Evolutionary conservation across 768 basidiomycete species (phyloP), one percentile per base, ranked within the genome.

Genomic region (Suillus hirtellus): DNA sequence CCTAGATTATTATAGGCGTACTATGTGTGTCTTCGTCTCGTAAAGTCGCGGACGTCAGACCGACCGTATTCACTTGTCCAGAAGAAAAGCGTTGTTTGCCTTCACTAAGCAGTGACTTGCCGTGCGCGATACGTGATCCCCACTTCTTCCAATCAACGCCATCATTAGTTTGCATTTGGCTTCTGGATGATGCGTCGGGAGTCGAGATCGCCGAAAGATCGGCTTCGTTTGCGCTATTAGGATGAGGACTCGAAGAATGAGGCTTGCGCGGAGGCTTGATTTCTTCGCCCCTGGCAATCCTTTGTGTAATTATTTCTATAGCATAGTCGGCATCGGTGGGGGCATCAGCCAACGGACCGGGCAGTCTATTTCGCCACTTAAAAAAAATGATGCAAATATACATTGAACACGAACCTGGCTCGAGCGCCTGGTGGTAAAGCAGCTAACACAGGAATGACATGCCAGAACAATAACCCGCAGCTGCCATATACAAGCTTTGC

Each of bases 321-420:
- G 89, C 88, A 68, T 87, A 86, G 55, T 90, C 87, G 4, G 84
- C 81, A 66, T 90, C 88, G 4, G 87, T 90, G 0, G 89, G 88
- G 12, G 82, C 83, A 64, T 86, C 81, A 43, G 68, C 64, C 56
- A 89, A 79, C 3, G 78, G 74, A 8, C 78, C 74, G 24, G 84
- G 82, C 14, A 86, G 59, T 46, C 85, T 88, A 52, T 58, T 19
- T 56, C n/a, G 17, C 17, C 24, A 17, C 21, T 60, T 2, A 43
- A 37, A 19, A 35, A 7, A 24, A 53, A 12, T 27, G 35, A n/a
- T 27, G 55, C 31, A 52, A 60, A n/a, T 1, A 42, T 56, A 40
- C 34, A 27, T 46, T 58, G 17, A 42, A 58, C 40, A 65, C 79
- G 61, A 66, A 82, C 87, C 85, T 79, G 60, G 73, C 72, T 60